Conservation (phyloP, 2,329 filamentous ascomycete species). For the Neonectria neomacrospora region DNA sequence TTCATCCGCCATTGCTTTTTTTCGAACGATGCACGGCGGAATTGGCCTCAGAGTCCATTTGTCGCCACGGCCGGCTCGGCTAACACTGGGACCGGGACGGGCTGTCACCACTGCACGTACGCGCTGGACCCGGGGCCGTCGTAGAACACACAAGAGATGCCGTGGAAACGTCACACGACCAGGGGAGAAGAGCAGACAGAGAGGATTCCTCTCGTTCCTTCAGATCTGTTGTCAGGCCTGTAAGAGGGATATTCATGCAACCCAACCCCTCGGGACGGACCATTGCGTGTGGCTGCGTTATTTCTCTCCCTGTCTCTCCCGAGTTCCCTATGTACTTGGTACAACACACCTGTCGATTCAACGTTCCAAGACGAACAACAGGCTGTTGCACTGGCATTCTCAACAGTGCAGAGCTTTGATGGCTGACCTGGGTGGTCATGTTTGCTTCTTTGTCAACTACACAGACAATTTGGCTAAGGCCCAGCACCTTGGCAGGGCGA, state of each 20-base stretch:
- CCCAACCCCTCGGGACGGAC: constrained; percentile 34
- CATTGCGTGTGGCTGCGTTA: constrained; percentile 14
- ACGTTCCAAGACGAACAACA: not conserved
- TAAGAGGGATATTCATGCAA: constrained; percentile 24
- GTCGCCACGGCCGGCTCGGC: not conserved
- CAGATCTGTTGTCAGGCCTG: not conserved
- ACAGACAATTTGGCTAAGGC: not conserved
- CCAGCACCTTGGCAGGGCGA: not conserved
- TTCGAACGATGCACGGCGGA: not conserved
- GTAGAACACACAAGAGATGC: constrained; percentile 24
- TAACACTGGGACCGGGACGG: constrained; percentile 10
- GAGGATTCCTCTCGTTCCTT: constrained; percentile 3
- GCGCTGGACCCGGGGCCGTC: constrained; percentile 5
- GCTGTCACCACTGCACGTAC: constrained; percentile 2
- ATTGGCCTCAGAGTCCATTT: not conserved
- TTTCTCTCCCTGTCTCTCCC: constrained; percentile 10
- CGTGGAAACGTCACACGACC: constrained; percentile 34
- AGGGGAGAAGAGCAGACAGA: constrained; percentile 20
- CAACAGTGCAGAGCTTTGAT: not conserved
- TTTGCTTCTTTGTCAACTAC: constrained; percentile 5
- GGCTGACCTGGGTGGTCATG: not conserved
- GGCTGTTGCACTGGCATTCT: not conserved
- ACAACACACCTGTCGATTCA: not conserved
- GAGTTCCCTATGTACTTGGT: not conserved
- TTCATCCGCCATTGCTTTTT: not conserved